Conservation (phyloP, 1,139 yeast genomes). For the Taphrina wiesneri region DNA sequence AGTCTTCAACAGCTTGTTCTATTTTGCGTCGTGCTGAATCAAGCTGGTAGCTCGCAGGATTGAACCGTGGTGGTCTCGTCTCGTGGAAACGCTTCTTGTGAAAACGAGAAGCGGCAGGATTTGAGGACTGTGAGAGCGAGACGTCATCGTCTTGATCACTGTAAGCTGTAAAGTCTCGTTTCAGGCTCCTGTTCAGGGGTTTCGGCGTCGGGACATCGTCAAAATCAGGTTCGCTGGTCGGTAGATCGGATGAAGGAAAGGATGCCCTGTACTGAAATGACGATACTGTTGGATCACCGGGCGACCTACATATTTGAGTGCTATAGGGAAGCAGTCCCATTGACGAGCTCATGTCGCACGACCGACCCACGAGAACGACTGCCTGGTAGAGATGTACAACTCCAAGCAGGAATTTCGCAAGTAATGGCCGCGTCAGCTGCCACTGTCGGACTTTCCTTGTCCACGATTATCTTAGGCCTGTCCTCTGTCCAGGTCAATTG, state of each 20-base stretch:
- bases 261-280: conserved; percentile 9
- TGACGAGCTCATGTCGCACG: conserved; percentile 12
- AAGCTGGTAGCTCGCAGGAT: conserved; percentile 15
- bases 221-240: conserved; percentile 18
- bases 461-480: no score
- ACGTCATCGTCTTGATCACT: conserved; percentile 15
- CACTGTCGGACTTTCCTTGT: no score
- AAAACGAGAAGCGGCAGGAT: conserved; percentile 11
- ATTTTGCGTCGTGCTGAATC: conserved; percentile 12
- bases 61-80: conserved; percentile 15
- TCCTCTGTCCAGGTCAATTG: no score
- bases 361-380: neutral
- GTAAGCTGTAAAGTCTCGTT: conserved; percentile 30
- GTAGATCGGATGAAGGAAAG: conserved; percentile 21
- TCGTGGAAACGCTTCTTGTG: conserved; percentile 12
- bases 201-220: conserved; percentile 15
- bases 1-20: conserved; percentile 27
- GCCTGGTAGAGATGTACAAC: no score
- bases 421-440: no score
- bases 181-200: conserved; percentile 11
- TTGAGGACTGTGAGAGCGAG: conserved; percentile 18
- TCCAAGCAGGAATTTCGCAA: no score
- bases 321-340: conserved; percentile 6
- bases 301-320: conserved; percentile 5
- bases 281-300: conserved; percentile 1